Percentiles rank a stretch among this genome's conserved stretches.
phyloP scores from a whole-genome alignment of 768 basidiomycete genomes.

The Calocybe gangraenosa region DNA sequence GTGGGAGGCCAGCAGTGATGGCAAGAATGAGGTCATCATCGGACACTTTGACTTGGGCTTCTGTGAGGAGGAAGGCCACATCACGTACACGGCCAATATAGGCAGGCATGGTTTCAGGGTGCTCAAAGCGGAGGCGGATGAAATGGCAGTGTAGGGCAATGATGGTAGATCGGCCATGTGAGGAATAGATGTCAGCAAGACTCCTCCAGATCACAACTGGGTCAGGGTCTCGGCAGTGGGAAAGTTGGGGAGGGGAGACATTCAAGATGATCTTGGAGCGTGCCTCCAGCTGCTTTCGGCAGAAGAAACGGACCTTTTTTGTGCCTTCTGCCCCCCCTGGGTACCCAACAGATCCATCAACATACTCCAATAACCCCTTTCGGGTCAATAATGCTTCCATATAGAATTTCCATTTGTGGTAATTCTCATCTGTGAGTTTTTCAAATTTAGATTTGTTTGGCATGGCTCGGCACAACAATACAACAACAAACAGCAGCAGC shows the following conservation, averaged over 20 bases:
- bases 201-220: slow-evolving; percentile 1
- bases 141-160: background rate
- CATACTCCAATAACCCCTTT: slow-evolving; percentile 2
- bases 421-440: background rate
- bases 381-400: background rate
- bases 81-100: no score
- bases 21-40: no score
- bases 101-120: background rate
- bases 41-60: no score
- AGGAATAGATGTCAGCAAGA: slow-evolving; percentile 1
- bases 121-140: background rate
- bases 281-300: slow-evolving; percentile 3
- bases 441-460: background rate
- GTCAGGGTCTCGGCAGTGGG: background rate
- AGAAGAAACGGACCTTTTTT: background rate
- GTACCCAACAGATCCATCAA: slow-evolving; percentile 1
- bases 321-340: slow-evolving; percentile 1
- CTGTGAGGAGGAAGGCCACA: no score
- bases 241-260: slow-evolving; percentile 5
- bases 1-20: no score
- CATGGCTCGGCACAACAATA: no score
- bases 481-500: no score
- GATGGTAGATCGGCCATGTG: slow-evolving; percentile 6
- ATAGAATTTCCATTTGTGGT: background rate
- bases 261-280: background rate